Evolutionary conservation across 1,284 basidiomycete genomes (phyloP).

Genomic region (Inonotus obliquus): DNA sequence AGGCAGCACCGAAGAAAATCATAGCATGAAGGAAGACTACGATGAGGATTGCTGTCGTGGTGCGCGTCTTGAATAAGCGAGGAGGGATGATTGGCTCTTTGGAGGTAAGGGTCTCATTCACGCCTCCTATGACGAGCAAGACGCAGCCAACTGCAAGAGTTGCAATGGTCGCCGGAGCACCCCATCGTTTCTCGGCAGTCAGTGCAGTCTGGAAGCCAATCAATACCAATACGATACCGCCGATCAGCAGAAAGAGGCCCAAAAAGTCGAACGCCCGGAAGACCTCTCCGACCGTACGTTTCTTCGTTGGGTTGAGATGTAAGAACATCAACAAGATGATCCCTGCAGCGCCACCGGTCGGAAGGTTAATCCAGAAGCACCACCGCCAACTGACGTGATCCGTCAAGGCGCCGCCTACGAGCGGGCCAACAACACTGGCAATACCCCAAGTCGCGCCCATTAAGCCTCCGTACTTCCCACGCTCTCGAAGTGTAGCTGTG

Average conservation of each 20-base stretch:
- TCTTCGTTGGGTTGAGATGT: conserved; percentile 28
- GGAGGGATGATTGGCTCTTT: conserved; percentile 50
- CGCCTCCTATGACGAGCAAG: conserved; percentile 34
- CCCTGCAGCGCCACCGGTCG: conserved; percentile 41
- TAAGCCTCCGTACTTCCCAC: conserved; percentile 35
- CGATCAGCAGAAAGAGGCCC: conserved; percentile 42
- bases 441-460: conserved; percentile 38
- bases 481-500: conserved; percentile 20
- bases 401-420: conserved; percentile 38
- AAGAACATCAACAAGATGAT: conserved; percentile 30
- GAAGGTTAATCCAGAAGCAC: conserved; percentile 37
- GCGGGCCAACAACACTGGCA: conserved; percentile 40
- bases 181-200: conserved; percentile 26
- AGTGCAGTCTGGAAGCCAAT: conserved; percentile 32
- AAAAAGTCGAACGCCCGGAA: conserved; percentile 43
- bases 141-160: conserved; percentile 43
- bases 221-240: conserved; percentile 44
- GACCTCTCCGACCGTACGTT: conserved; percentile 29
- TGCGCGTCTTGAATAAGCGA: conserved; percentile 43
- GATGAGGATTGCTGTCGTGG: conserved; percentile 37
- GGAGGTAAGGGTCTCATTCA: conserved; percentile 45
- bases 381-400: conserved; percentile 35
- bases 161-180: conserved; percentile 37
- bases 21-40: conserved; percentile 36
- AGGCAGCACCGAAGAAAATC: conserved; percentile 33